Evolutionary conservation across 345 rosid genomes (phyloP).

Genomic region (Brassica cretica): DNA sequence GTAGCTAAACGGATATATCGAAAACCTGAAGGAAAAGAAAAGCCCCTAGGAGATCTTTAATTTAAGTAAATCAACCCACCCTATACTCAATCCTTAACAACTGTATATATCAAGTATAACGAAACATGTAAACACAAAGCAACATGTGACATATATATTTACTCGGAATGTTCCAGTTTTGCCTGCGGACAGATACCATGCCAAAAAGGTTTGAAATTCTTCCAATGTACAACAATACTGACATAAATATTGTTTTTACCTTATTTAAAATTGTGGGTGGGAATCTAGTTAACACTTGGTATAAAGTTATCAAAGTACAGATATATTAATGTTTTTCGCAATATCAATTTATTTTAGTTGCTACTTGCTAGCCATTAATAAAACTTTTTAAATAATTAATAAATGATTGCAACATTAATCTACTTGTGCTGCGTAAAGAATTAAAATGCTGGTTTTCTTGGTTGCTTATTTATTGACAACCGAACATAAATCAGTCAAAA

Average conservation of each 20-base stretch:
- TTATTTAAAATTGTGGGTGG: no score
- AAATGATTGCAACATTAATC: constrained; percentile 19
- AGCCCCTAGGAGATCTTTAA: no score
- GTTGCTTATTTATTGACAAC: constrained; percentile 26
- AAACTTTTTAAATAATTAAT: not conserved
- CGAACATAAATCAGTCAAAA: constrained; percentile 25
- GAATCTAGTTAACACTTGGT: no score
- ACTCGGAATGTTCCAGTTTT: constrained; percentile 9
- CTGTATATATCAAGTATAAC: not conserved
- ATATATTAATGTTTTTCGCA: not conserved
- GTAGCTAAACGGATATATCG: not conserved
- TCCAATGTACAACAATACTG: constrained; percentile 3
- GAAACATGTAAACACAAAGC: not conserved
- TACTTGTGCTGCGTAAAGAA: constrained; percentile 22
- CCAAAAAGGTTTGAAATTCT: not conserved
- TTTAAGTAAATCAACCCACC: no score
- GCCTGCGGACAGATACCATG: constrained; percentile 7
- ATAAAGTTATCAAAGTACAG: not conserved
- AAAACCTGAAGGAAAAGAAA: not conserved
- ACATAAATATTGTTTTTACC: not conserved
- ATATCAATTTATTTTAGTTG: not conserved
- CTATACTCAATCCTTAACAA: no score
- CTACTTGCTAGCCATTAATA: not conserved
- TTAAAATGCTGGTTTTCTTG: constrained; percentile 23
- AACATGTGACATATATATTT: not conserved